Conservation (phyloP, 495 filamentous ascomycete genomes). For the Talaromyces proteolyticus region DNA sequence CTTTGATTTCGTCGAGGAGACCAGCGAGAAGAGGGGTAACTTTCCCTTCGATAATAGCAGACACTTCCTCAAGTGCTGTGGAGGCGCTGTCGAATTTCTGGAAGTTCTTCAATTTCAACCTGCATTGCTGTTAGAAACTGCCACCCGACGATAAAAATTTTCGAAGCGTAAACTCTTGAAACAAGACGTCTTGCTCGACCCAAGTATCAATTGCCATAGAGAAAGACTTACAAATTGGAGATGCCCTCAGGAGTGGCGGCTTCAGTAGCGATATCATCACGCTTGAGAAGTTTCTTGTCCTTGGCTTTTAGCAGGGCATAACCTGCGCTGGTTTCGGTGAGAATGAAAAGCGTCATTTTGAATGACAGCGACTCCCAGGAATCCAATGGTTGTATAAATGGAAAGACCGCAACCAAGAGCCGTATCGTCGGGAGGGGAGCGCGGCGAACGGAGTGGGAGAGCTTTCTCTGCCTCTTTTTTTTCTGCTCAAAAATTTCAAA, state of each 20-base stretch:
- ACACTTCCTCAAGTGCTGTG: slow-evolving; percentile 77
- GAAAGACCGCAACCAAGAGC: not conserved
- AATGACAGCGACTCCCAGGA: slow-evolving; percentile 26
- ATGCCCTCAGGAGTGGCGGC: slow-evolving; percentile 77
- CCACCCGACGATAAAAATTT: too few species aligned
- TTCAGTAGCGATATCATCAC: slow-evolving; percentile 67
- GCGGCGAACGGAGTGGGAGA: not conserved
- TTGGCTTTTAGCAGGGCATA: slow-evolving; percentile 97
- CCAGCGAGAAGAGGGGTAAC: slow-evolving; percentile 83
- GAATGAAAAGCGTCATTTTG: slow-evolving; percentile 72
- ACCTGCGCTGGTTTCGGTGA: slow-evolving; percentile 90
- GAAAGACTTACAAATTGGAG: slow-evolving; percentile 67
- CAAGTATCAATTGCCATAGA: too few species aligned
- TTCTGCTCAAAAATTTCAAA: slow-evolving; percentile 7
- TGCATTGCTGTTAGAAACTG: slow-evolving; percentile 22
- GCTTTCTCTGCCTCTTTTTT: slow-evolving; percentile 6
- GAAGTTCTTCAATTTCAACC: slow-evolving; percentile 93
- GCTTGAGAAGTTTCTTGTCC: slow-evolving; percentile 95
- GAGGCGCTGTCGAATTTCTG: slow-evolving; percentile 92
- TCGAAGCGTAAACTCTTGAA: too few species aligned
- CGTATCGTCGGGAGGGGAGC: slow-evolving; percentile 1
- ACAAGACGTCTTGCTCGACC: too few species aligned
- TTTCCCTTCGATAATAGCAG: slow-evolving; percentile 85
- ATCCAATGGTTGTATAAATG: slow-evolving; percentile 6
- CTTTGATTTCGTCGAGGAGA: slow-evolving; percentile 85